Percentiles rank a stretch among this genome's conserved stretches.
These are phyloP conservation scores for Pseudogymnoascus sp. DNA, from an alignment of 2,329 filamentous ascomycete genomes.

Conservation along the genomic window DNA sequence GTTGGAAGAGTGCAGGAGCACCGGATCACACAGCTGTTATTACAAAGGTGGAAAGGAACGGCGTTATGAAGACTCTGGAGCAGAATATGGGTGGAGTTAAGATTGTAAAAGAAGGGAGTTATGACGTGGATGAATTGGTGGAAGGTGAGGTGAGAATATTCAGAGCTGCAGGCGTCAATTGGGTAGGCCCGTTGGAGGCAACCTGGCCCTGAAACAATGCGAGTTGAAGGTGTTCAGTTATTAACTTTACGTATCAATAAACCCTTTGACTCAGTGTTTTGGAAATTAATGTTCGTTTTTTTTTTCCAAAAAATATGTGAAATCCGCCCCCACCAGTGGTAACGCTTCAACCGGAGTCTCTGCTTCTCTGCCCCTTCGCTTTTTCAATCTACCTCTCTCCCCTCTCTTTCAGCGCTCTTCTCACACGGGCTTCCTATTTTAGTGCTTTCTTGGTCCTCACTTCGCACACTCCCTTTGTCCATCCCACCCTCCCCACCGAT, in stretches of 20 bases:
- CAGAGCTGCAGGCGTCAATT: constrained; percentile 24
- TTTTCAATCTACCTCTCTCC: too few relatives aligned
- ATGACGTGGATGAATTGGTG: constrained; percentile 25
- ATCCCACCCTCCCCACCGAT: too few relatives aligned
- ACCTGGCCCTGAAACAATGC: constrained; percentile 18
- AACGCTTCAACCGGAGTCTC: too few relatives aligned
- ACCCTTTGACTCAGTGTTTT: neutral
- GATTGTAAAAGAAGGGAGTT: constrained; percentile 23
- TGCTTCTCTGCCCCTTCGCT: too few relatives aligned
- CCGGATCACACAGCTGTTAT: constrained; percentile 31
- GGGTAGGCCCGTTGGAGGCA: constrained; percentile 24
- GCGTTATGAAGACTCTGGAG: constrained; percentile 26
- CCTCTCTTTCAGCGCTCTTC: too few relatives aligned
- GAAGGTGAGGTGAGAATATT: constrained; percentile 28
- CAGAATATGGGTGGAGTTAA: constrained; percentile 29
- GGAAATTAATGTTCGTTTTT: neutral
- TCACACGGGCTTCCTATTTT: too few relatives aligned
- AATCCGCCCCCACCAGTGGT: too few relatives aligned
- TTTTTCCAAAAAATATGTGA: too few relatives aligned
- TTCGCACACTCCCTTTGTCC: too few relatives aligned
- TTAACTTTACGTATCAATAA: neutral
- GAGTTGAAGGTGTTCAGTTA: neutral
- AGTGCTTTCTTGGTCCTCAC: too few relatives aligned
- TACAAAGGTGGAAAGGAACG: constrained; percentile 22
- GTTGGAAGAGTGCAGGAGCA: constrained; percentile 22